These are phyloP conservation scores for Pythium rishiriense DNA, from an alignment of 352 stramenopile species.

Conservation along the genomic window DNA sequence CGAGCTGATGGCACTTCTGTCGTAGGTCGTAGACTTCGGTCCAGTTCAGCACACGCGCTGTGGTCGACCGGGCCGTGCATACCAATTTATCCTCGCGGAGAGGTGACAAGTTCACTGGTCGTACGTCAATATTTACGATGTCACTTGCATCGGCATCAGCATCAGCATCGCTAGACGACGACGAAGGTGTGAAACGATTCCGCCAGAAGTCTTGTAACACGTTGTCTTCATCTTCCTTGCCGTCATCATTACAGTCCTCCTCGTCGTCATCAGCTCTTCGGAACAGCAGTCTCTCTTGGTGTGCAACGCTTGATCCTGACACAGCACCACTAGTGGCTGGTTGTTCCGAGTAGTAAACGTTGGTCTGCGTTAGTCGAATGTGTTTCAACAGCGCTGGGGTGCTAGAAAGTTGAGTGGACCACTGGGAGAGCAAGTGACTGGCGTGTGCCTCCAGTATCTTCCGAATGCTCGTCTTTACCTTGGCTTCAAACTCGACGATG, in stretches of 20 bases:
- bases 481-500: constrained; percentile 58
- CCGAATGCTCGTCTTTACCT: constrained; percentile 57
- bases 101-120: constrained; percentile 8
- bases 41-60: constrained; percentile 2
- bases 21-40: constrained; percentile 21
- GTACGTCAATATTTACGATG: not conserved
- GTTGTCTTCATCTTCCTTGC: constrained; percentile 7
- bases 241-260: constrained; percentile 3
- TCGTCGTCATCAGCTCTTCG: constrained; percentile 13
- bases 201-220: constrained; percentile 20
- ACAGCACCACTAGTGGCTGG: not conserved
- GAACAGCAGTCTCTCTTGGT: not conserved
- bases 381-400: constrained; percentile 44
- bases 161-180: not conserved
- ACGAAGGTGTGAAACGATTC: constrained; percentile 1
- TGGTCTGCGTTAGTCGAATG: constrained; percentile 68
- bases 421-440: constrained; percentile 57
- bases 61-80: not conserved
- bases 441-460: constrained; percentile 66
- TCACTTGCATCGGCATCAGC: not conserved
- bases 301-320: not conserved
- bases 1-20: constrained; percentile 16
- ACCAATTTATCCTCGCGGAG: constrained; percentile 7
- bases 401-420: constrained; percentile 44
- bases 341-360: constrained; percentile 71